Evolutionary conservation across 192 early-diverging fungal species (phyloP).

Genomic region (Lobosporangium transversale): DNA sequence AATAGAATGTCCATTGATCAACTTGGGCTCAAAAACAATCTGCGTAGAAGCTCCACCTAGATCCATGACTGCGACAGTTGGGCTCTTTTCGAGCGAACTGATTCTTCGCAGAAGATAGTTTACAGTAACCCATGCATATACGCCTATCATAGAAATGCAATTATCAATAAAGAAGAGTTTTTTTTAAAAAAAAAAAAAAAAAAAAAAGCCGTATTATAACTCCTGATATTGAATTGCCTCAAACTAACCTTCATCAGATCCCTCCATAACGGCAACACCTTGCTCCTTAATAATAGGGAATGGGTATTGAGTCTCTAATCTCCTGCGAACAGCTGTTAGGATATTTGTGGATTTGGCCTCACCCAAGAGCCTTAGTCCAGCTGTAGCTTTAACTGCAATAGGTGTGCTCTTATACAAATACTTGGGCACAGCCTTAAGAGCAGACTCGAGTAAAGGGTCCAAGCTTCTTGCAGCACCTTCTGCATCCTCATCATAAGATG

Average conservation of each 20-base stretch:
- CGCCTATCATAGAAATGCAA: slow-evolving; percentile 55
- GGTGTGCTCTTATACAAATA: slow-evolving; percentile 84
- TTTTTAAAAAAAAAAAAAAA: too few relatives aligned
- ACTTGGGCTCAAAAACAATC: slow-evolving; percentile 93
- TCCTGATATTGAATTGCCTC: too few relatives aligned
- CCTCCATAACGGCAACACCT: slow-evolving; percentile 93
- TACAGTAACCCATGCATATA: slow-evolving; percentile 99
- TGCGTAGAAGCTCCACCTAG: slow-evolving; percentile 97
- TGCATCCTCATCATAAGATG: slow-evolving; percentile 73
- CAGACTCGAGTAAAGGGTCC: slow-evolving; percentile 79
- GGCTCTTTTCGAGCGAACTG: slow-evolving; percentile 57
- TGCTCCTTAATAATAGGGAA: slow-evolving; percentile 78
- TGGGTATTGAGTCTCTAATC: slow-evolving; percentile 78
- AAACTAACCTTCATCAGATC: slow-evolving; percentile 90
- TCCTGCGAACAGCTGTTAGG: slow-evolving; percentile 72
- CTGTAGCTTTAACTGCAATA: slow-evolving; percentile 95
- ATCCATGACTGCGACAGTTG: slow-evolving; percentile 93
- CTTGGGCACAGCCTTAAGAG: slow-evolving; percentile 77
- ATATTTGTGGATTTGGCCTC: slow-evolving; percentile 76
- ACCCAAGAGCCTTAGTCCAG: slow-evolving; percentile 88
- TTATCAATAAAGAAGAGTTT: neutral
- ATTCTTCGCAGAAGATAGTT: slow-evolving; percentile 87
- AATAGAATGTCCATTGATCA: slow-evolving; percentile 48
- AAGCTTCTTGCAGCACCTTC: slow-evolving; percentile 83
- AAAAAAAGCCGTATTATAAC: too few relatives aligned